Conservation (phyloP, 2,329 filamentous ascomycete genomes). For the Cladobotryum mycophilum region DNA sequence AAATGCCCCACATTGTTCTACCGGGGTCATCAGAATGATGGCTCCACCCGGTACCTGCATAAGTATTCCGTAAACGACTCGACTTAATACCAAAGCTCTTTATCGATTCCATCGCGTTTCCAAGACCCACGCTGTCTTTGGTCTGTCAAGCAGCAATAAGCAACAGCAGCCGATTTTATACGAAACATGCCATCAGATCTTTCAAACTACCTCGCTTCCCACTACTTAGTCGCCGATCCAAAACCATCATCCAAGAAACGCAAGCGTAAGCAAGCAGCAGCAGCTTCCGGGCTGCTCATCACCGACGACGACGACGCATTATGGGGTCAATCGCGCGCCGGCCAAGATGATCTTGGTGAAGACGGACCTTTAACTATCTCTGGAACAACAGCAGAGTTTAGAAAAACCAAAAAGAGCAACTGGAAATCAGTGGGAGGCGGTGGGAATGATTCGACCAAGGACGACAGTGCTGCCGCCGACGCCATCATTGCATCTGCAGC, state of each 20-base stretch:
- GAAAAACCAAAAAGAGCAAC: conserved; percentile 67
- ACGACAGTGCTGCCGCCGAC: conserved; percentile 57
- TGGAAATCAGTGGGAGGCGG: conserved; percentile 66
- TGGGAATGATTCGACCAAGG: conserved; percentile 22
- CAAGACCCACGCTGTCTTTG: neutral
- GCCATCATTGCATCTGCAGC: conserved; percentile 69
- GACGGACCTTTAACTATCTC: conserved; percentile 45
- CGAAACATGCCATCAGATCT: conserved; percentile 52
- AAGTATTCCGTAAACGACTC: neutral
- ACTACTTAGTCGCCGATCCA: conserved; percentile 65
- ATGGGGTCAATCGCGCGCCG: conserved; percentile 37
- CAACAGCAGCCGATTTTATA: neutral
- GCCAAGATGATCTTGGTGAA: conserved; percentile 48
- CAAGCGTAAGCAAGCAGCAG: conserved; percentile 50
- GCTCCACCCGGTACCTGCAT: conserved; percentile 20
- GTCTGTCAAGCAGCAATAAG: neutral
- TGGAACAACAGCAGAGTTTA: conserved; percentile 56
- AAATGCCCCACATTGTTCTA: conserved; percentile 13
- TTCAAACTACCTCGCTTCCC: conserved; percentile 81
- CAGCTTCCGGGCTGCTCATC: conserved; percentile 51
- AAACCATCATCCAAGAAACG: conserved; percentile 53
- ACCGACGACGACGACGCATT: conserved; percentile 56
- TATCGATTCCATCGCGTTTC: neutral
- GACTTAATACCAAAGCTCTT: neutral
- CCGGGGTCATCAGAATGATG: conserved; percentile 9